Evolutionary conservation across 306 rosid genomes (phyloP), one percentile per base, ranked within the genome.

Genomic region (Malus asiatica): DNA sequence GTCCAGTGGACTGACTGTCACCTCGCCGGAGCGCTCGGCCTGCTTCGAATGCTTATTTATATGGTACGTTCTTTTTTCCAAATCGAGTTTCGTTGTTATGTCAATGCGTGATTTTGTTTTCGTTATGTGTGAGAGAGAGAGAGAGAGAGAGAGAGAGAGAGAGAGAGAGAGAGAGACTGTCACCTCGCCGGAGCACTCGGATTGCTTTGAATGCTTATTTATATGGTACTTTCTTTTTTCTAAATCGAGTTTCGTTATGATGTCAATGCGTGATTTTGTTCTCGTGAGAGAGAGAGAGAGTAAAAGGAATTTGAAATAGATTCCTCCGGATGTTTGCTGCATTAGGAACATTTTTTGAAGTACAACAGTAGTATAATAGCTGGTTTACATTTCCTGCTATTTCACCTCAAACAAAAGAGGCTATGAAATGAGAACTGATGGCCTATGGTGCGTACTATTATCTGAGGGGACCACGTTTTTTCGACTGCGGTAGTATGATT

Each of bases 171-270:
- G 35, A 33, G 35, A 33, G 97, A 94, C 77, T 94, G 88, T 70
- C 83, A 82, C 61, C 87, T 94, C n/a, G 97, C 98, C 33, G 92
- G 95, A 61, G 93, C 91, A 48, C 87, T 94, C 70, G 98, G 98
- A 52, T 82, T 92, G 86, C 89, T 94, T 6, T 88, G 97, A 76
- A 75, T 94, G 78, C 90, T 90, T 72, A 77, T 92, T 78, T 92
- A 84, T 82, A 83, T 86, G 96, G 98, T 94, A 89, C 62, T 65
- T 59, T 46, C 64, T 73, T 11, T 45, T 78, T 11, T 51, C 30
- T 48, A 18, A 16, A 32, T 73, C 35, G 30, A 46, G 22, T n/a
- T 57, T 40, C 8, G 20, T 53, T 46, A 45, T 73, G 46, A 57
- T 55, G 58, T 27, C 13, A 40, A 58, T 73, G n/a, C 65, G 9